Base-by-base conservation (phyloP, 805 yeast species). In the Suhomyces pyralidae region DNA sequence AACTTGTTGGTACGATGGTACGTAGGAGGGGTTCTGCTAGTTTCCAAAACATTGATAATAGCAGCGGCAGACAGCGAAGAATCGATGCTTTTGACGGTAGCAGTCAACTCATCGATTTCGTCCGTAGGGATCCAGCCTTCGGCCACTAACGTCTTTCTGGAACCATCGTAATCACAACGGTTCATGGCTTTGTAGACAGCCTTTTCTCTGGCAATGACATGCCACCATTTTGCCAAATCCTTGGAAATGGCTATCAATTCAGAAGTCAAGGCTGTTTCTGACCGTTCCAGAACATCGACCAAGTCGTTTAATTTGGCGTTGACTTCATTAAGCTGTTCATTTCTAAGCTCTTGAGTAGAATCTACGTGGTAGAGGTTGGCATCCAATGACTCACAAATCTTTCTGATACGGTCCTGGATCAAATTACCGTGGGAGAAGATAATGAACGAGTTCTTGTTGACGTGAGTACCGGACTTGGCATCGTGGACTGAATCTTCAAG, bases 121-220 rank as follows among this genome's bases (percentile, higher is more conserved):
- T 82, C 83, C 19, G 85, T 79, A 40, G 99, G 98, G 19, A 90
- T 76, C 99, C 99, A 94, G 30, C 98, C 99, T 75, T 96, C 98
- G 19, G 96, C 96, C 46, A 93, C 82, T 55, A 94, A 76, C 36
- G 96, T 88, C 67, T 88, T 83, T 71, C 97, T 84, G n/a, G 86
- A 75, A 58, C 82, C 89, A 64, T 88, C 96, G 68, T 85, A 87
- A 64, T 88, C 90, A 68, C 90, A 84, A 62, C 81, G 77, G 70
- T 90, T 90, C 76, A 94, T 77, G 0, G 90, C 81, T 32, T 85
- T 78, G 69, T 86, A 91, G 14, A 92, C 85, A 12, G 90, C 86
- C 66, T 89, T 89, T 69, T 94, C 99, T 67, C 90, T 83, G 52
- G 83, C 83, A 28, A 76, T 45, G 20, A 58, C 56, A 30, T 58